phyloP scores from a whole-genome alignment of 768 basidiomycete genomes.

The Tubosaeta sp. region DNA sequence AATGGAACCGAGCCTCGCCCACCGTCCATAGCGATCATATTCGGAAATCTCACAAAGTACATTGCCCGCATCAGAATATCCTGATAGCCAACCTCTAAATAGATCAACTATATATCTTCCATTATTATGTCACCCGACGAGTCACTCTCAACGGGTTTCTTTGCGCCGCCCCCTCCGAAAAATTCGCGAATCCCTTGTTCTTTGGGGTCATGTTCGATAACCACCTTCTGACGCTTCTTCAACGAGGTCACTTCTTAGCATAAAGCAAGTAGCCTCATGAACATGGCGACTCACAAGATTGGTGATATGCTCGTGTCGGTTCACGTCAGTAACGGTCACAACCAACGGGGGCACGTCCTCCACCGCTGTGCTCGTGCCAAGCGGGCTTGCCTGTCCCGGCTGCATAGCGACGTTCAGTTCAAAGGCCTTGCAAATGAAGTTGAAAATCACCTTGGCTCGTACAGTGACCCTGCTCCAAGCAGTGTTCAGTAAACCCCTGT shows the following conservation, averaged over 20 bases:
- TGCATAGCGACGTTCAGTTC: slow-evolving; percentile 15
- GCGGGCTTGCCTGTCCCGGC: slow-evolving; percentile 26
- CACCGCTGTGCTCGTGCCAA: slow-evolving; percentile 11
- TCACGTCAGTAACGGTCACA: slow-evolving; percentile 48
- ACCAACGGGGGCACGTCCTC: slow-evolving; percentile 31
- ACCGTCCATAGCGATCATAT: too few species aligned
- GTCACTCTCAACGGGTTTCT: slow-evolving; percentile 8
- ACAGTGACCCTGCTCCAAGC: slow-evolving; percentile 61
- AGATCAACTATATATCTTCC: slow-evolving; percentile 8
- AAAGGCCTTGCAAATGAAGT: background rate
- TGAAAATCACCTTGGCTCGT: slow-evolving; percentile 38
- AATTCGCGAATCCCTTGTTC: slow-evolving; percentile 75
- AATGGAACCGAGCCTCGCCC: background rate
- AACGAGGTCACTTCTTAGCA: slow-evolving; percentile 18
- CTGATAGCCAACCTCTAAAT: background rate
- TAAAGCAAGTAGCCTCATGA: background rate
- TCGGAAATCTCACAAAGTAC: too few species aligned
- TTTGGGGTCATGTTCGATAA: slow-evolving; percentile 72
- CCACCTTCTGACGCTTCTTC: slow-evolving; percentile 66
- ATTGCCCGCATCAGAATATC: too few species aligned
- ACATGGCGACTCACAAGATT: slow-evolving; percentile 46
- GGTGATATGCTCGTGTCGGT: slow-evolving; percentile 51
- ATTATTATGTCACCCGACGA: background rate
- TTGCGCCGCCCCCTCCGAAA: slow-evolving; percentile 43
- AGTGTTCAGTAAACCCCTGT: slow-evolving; percentile 60